Base-by-base conservation (phyloP, 1,139 yeast species). In the Suhomyces wounanorum region DNA sequence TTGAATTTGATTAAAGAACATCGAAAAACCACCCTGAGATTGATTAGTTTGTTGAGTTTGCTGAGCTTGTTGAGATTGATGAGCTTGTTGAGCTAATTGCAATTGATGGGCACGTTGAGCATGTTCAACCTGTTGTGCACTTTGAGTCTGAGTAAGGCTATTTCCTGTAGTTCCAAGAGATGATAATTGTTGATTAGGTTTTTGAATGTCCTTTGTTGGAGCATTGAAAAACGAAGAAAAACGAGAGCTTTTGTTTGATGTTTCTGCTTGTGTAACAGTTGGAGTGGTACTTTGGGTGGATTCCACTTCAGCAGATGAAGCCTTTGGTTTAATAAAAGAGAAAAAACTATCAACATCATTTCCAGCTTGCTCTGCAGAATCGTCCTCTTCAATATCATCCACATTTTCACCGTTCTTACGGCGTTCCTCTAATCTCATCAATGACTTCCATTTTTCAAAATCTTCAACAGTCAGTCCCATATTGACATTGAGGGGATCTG, bases 391-490 rank as follows among this genome's bases (percentile, higher is more conserved):
- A 2, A 44, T 11, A 9, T 14, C 42, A 3, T 46, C 55, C 6
- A 45, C 48, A 3, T 45, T 8, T 49, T 75, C 82, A 16, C 84
- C 85, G 48, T 77, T 76, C 58, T 77, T 77, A 53, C 72, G 77
- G 44, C 78, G 76, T 48, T 84, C 87, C 61, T 83, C 81, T 47
- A 72, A 72, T 57, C 78, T 79, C 84, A 83, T 81, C 60, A 77
- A 77, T 45, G 78, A 73, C 65, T 84, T 85, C 89, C 91, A 85
- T 56, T 77, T 75, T 63, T 85, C 91, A 61, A 87, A 87, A 59
- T 86, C 94, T 49, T 83, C 84, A 18, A 83, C 85, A 1, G 88
- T 78, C 53, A 79, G 83, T 16, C 84, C 84, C 72, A 79, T 77
- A 49, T 70, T 71, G 43, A 66, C 78, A 67, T 50, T 73, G 30